A percentile compares a stretch with the other conserved stretches of the same genome.
These are phyloP conservation scores for Aspergillus viridinutans DNA, from an alignment of 2,329 filamentous ascomycete species.

Conservation along the genomic window DNA sequence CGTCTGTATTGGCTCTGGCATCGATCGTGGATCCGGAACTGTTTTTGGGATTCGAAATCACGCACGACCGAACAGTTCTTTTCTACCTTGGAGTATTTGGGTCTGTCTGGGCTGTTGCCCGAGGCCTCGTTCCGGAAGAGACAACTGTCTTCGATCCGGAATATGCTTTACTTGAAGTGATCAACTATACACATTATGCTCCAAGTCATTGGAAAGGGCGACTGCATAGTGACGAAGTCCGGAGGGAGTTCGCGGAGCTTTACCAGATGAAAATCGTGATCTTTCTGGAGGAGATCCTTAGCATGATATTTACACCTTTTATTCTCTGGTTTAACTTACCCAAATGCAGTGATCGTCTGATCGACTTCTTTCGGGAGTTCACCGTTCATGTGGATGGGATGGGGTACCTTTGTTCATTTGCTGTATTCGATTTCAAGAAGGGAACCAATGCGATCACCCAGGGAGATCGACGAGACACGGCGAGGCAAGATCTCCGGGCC, in stretches of 20 bases:
- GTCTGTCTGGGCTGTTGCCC: constrained; percentile 75
- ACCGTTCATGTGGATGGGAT: constrained; percentile 95
- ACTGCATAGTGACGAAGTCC: constrained; percentile 91
- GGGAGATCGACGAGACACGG: constrained; percentile 32
- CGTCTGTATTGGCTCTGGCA: constrained; percentile 76
- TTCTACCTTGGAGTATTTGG: constrained; percentile 86
- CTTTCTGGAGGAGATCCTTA: constrained; percentile 86
- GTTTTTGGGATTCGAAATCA: constrained; percentile 89
- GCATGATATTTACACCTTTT: constrained; percentile 87
- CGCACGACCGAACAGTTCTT: constrained; percentile 77
- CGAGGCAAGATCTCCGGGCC: constrained; percentile 65
- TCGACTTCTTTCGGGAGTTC: constrained; percentile 98
- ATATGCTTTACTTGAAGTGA: constrained; percentile 80
- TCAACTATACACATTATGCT: constrained; percentile 87
- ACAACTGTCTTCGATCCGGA: constrained; percentile 88
- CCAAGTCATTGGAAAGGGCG: constrained; percentile 83
- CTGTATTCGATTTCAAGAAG: constrained; percentile 94
- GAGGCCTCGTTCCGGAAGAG: constrained; percentile 81
- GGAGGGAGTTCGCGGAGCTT: constrained; percentile 79
- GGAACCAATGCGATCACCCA: constrained; percentile 56
- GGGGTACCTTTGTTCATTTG: constrained; percentile 94
- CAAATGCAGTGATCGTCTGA: constrained; percentile 82
- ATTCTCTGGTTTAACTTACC: constrained; percentile 83
- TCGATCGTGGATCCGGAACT: constrained; percentile 87
- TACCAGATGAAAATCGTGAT: constrained; percentile 92